Conservation (phyloP, 192 early-diverging fungal genomes). For the Rhizophlyctis rosea region DNA sequence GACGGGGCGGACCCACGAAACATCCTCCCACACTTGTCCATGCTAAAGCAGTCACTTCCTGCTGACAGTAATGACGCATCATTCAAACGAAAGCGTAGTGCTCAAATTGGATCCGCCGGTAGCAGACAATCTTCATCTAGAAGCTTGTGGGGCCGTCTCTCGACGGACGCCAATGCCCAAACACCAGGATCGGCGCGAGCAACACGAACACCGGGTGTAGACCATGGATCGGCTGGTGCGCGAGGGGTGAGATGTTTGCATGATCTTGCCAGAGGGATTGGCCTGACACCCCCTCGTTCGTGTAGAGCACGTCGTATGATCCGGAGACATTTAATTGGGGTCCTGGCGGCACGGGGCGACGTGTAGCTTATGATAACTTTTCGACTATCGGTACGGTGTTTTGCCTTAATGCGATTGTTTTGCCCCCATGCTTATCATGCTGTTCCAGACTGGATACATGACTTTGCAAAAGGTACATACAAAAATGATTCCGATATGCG, state of each 20-base stretch:
- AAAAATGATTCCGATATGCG: conserved; percentile 62
- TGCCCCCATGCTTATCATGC: background rate
- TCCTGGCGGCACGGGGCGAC: conserved; percentile 25
- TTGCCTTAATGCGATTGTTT: background rate
- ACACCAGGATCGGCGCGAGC: background rate
- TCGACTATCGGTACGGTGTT: conserved; percentile 47
- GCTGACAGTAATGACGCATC: background rate
- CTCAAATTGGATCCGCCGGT: background rate
- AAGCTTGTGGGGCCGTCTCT: conserved; percentile 1
- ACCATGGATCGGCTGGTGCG: conserved; percentile 16
- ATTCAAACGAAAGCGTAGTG: conserved; percentile 7
- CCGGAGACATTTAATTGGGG: conserved; percentile 18
- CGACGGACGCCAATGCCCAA: background rate
- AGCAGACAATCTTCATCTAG: background rate
- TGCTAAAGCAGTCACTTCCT: no score
- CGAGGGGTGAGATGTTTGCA: conserved; percentile 1
- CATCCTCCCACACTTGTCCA: no score
- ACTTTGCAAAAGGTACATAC: conserved; percentile 80
- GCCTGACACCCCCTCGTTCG: background rate
- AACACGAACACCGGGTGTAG: conserved; percentile 9
- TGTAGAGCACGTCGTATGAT: conserved; percentile 21
- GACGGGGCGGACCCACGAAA: no score
- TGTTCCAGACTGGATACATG: conserved; percentile 79
- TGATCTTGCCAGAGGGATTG: background rate
- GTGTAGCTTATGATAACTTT: conserved; percentile 52